Base-by-base conservation (phyloP, 306 rosid genomes). In the Begonia loranthoides region DNA sequence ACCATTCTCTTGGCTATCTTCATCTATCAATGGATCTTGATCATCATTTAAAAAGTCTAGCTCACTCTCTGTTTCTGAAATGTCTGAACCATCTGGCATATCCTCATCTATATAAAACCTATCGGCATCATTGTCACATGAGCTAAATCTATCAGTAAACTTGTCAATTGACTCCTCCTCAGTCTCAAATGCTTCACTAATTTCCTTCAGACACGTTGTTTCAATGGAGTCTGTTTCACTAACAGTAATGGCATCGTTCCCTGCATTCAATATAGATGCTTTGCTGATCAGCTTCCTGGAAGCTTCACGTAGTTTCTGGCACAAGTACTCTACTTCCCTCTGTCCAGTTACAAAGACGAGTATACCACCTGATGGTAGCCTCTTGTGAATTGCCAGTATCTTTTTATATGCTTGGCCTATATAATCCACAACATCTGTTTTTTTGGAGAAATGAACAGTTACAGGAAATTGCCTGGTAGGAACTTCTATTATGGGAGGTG, bases 391-490 rank as follows among this genome's bases (percentile, higher is more conserved):
- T 36, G 85, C 87, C 72, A 90, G 17, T 49, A 85, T 73, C 71
- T 85, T 90, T 74, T 79, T 90, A 61, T 80, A 90, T 5, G 97
- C 95, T 68, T 75, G 85, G 38, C 82, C 85, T 34, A 82, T 57
- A 49, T 85, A 89, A 71, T 89, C 95, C 10, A 62, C 68, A 45
- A 45, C 70, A 61, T 83, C 92, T 3, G 95, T 85, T 80, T 67
- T 85, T 73, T 69, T 79, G n/a, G 95, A 61, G 61, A 89, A 89
- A 73, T 85, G 82, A 41, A 57, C 44, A 36, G 84, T 64, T 52
- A 89, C 94, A 5, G 94, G 87, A 78, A 65, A 89, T 55, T 89
- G 97, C 67, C 97, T 76, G 2, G 90, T 70, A 19, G 94, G 85
- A 65, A 89, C 90, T 68, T 85, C 81, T 61, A 85, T 64, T 51